Percentiles rank a stretch among this genome's conserved stretches.
Conservation (phyloP, 495 filamentous ascomycete genomes). For the Neurospora cerealis region DNA sequence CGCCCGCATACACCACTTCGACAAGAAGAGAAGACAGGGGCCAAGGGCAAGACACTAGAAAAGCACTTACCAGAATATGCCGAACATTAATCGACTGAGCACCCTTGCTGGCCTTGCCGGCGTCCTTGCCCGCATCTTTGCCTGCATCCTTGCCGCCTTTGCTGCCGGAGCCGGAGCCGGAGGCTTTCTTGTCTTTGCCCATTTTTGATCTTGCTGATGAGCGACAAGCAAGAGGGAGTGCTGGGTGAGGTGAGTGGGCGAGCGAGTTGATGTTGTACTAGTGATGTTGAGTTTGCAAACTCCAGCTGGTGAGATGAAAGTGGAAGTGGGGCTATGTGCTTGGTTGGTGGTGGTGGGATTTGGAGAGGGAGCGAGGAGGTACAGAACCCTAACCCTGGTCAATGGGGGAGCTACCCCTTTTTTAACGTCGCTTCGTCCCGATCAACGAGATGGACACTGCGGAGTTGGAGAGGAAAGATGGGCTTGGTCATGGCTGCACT, state of each 20-base stretch:
- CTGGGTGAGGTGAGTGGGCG: not conserved
- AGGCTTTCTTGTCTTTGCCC: slow-evolving; percentile 21
- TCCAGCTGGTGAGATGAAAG: slow-evolving; percentile 1
- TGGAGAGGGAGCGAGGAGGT: not conserved
- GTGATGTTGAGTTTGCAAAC: not conserved
- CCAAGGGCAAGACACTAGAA: not conserved
- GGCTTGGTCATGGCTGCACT: not conserved
- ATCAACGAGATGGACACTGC: not conserved
- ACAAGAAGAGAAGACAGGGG: not conserved
- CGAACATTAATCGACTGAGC: slow-evolving; percentile 75
- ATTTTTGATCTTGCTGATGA: slow-evolving; percentile 3
- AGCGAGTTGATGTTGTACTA: not conserved
- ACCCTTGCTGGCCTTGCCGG: slow-evolving; percentile 48
- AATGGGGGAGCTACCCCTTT: not conserved
- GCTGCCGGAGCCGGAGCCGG: slow-evolving; percentile 44
- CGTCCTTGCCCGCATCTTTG: slow-evolving; percentile 38
- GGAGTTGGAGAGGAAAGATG: not conserved
- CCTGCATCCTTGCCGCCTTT: slow-evolving; percentile 35
- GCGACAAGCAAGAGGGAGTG: not conserved
- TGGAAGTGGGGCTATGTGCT: not conserved
- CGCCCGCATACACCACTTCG: not conserved
- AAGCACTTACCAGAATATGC: slow-evolving; percentile 56
- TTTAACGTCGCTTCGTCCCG: not conserved
- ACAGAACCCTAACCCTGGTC: not conserved
- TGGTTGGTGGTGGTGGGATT: not conserved